Evolutionary conservation across 140 eudicot species (phyloP), one percentile per base, ranked within the genome.

Genomic region (Flaveria floridana): DNA sequence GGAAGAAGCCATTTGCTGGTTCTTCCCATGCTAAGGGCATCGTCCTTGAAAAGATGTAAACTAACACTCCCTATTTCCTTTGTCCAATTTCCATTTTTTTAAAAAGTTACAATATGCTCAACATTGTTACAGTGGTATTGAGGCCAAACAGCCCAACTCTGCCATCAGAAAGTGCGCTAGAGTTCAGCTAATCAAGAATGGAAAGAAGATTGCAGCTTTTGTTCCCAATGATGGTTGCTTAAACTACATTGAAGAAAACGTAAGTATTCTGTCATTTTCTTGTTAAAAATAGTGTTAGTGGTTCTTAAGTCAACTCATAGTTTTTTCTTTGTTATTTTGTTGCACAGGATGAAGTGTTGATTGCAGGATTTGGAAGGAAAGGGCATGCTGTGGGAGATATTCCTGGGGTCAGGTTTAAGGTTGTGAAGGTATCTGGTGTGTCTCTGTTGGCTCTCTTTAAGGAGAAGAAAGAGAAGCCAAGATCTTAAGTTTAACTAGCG

Each of bases 331-430:
- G 41, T 50, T 13, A 0, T 18, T n/a, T 5, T 26, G 41, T 7
- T 48, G 21, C 59, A 25, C 88, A 88, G 94, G 94, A 88, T 13
- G 95, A 88, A 65, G 95, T 90, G 74, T 75, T 90, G 88, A 90
- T 90, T 86, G 96, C 96, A 19, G 96, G 96, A 80, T 90, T 90
- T 58, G 96, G 96, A 48, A 82, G 96, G 2, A 89, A 84, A 68
- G 95, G 95, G 14, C 95, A 89, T 73, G 95, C 96, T 18, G 96
- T 89, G 65, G 96, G 96, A 83, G 96, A 90, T 84, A 90, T 90
- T 84, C 96, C 96, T 9, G 96, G 96, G 42, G 96, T 90, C 52
- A 77, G 96, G 74, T 90, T 90, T 72, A 90, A 90, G 82, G 96
- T 90, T 72, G 96, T 90, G 74, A 90, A 90, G 89, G 96, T 90